Base-by-base conservation (phyloP, 345 rosid genomes). In the Erysimum cheiranthoides region DNA sequence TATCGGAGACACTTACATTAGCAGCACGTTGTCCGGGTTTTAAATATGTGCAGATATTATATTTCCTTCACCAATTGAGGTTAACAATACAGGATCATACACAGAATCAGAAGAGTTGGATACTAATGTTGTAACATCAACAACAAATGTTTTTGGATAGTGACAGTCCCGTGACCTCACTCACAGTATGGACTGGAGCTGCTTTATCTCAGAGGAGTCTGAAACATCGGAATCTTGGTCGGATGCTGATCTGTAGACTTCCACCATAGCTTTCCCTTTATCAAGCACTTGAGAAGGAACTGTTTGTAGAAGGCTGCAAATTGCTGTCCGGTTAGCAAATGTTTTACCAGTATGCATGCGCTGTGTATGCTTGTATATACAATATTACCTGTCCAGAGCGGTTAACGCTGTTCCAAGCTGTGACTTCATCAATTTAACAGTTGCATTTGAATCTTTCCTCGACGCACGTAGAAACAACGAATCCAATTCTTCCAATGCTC, bases 401-500 rank as follows among this genome's bases (percentile, higher is more conserved):
- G 61, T 49, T 42, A 90, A 75, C 7, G 92, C 90, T 39, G 75
- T 81, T 34, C 75, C 87, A 34, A 87, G 85, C 80, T 87, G 82
- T 8, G 82, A 84, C 79, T 87, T 93, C 97, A 88, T 90, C 58
- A 81, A 42, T 7, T 69, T 77, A 27, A 90, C 82, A 10, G 94
- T 83, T 64, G 92, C 91, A 13, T 66, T 85, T 2, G 82, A 83
- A 27, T 93, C 91, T 11, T 88, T 93, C 78, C 96, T 85, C 30
- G 89, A 87, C 18, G 94, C 97, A 30, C 54, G 93, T 30, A 88
- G 90, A 68, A 88, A 82, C 82, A 92, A 63, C 49, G 87, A 84
- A 83, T 91, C 96, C 5, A 89, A 83, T 12, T 94, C 95, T 81
- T 92, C 97, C 83, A 89, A 72, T 6, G 90, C 86, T 62, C 96